Evolutionary conservation across 306 rosid species (phyloP), one percentile per base, ranked within the genome.

Genomic region (Gastrolobium bilobum): DNA sequence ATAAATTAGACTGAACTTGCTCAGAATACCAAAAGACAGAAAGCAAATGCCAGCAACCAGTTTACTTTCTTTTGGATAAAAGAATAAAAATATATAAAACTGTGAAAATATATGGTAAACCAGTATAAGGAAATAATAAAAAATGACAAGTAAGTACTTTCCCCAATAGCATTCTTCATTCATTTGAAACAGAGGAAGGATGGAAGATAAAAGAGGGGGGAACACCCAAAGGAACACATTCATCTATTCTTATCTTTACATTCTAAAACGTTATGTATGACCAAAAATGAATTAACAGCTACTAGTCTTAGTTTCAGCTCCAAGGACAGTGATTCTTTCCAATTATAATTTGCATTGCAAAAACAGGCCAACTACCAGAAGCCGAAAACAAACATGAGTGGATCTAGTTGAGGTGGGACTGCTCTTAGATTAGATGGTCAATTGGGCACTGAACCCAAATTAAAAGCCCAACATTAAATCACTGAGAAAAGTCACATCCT

Each of bases 11-110:
- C 65, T 39, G 53, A 38, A 72, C 66, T 26, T 72, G 39, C 40
- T 39, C 66, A 10, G 37, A 38, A 37, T 71, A 5, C 51, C 39
- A 54, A 20, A 51, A 15, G 48, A 38, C 13, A 54, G 26, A 40
- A 71, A 52, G 50, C 1, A 70, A 50, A 50, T 71, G 4, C 15
- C 9, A 33, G 33, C 59, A 71, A 37, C 70, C 33, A 64, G 50
- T 38, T 39, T 33, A 7, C 14, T 37, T 8, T 30, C 1, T 8
- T 0, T 43, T 35, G 11, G 2, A 14, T 13, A 33, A 54, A 71
- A 44, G 4, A 29, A 54, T 50, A 68, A 69, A 59, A 13, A 13
- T 39, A 6, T 72, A 29, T 8, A 31, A 37, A 74, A 46, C 43
- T 31, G 59, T n/a, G 30, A 33, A 7, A 30, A 62, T 13, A 13